phyloP scores from a whole-genome alignment of 148 eudicot genomes.

The Amaranthus cruentus region DNA sequence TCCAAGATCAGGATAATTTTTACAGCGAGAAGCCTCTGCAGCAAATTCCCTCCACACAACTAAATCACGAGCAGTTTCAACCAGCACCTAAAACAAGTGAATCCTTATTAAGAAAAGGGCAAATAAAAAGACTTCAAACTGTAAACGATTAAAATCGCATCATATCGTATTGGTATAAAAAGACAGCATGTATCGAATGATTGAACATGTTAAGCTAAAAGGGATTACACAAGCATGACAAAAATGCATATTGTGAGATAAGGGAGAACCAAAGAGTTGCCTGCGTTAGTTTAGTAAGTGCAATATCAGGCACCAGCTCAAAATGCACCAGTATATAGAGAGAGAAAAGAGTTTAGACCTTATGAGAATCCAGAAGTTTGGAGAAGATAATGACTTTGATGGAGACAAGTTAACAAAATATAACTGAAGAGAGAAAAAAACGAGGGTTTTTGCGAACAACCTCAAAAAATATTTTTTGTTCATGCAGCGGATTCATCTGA shows the following conservation, averaged over 20 bases:
- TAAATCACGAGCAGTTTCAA: slow-evolving; percentile 67
- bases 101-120: slow-evolving; percentile 13
- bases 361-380: too few relatives aligned
- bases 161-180: neutral
- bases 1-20: slow-evolving; percentile 85
- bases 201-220: neutral
- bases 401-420: too few relatives aligned
- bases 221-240: too few relatives aligned
- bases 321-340: too few relatives aligned
- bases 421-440: too few relatives aligned
- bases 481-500: neutral
- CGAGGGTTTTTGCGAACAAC: too few relatives aligned
- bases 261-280: too few relatives aligned
- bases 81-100: slow-evolving; percentile 53
- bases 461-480: neutral
- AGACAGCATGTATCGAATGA: neutral
- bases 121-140: neutral
- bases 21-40: slow-evolving; percentile 70
- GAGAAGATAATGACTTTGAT: too few relatives aligned
- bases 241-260: too few relatives aligned
- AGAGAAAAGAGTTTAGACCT: too few relatives aligned
- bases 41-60: slow-evolving; percentile 82
- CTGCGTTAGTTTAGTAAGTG: too few relatives aligned
- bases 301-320: too few relatives aligned
- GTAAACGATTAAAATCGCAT: neutral